Conservation (phyloP, 208 protist species). For the Acanthamoeba sp. region DNA sequence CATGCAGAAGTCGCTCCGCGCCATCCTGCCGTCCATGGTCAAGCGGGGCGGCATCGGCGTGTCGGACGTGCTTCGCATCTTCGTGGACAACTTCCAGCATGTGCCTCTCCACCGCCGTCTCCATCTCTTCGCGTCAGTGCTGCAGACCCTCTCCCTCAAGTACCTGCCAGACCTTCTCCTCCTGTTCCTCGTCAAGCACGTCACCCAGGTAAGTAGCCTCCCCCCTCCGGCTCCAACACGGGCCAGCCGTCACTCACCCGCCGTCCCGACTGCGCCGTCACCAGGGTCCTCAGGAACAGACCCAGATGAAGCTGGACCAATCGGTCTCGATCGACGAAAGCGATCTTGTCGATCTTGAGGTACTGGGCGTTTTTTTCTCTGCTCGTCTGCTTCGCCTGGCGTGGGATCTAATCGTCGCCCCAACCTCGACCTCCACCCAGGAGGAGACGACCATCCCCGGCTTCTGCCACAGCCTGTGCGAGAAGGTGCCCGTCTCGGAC, state of each 20-base stretch:
- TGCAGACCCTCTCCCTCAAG: slow-evolving; percentile 62
- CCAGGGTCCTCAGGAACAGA: slow-evolving; percentile 1
- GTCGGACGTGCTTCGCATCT: slow-evolving; percentile 32
- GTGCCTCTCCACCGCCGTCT: slow-evolving; percentile 44
- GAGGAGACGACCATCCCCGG: slow-evolving; percentile 53
- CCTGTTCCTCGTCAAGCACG: slow-evolving; percentile 57
- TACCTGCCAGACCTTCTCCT: slow-evolving; percentile 34
- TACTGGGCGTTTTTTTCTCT: not conserved
- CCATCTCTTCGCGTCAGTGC: slow-evolving; percentile 44
- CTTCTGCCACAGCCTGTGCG: slow-evolving; percentile 71
- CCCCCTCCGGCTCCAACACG: too few relatives aligned
- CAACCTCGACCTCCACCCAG: not conserved
- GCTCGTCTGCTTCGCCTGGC: too few relatives aligned
- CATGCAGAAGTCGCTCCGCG: slow-evolving; percentile 65
- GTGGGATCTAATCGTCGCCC: too few relatives aligned
- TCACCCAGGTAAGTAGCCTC: slow-evolving; percentile 62
- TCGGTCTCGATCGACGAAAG: slow-evolving; percentile 10
- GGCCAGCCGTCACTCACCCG: too few relatives aligned
- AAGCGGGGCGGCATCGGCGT: slow-evolving; percentile 62
- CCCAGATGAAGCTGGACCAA: not conserved
- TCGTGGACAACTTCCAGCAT: slow-evolving; percentile 71
- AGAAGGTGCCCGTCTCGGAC: slow-evolving; percentile 1
- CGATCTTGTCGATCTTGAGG: slow-evolving; percentile 1
- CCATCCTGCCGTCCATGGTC: slow-evolving; percentile 62
- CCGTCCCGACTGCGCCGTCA: too few relatives aligned